Evolutionary conservation across 2,329 filamentous ascomycete genomes (phyloP).

Genomic region (Aspergillus ochraceus): DNA sequence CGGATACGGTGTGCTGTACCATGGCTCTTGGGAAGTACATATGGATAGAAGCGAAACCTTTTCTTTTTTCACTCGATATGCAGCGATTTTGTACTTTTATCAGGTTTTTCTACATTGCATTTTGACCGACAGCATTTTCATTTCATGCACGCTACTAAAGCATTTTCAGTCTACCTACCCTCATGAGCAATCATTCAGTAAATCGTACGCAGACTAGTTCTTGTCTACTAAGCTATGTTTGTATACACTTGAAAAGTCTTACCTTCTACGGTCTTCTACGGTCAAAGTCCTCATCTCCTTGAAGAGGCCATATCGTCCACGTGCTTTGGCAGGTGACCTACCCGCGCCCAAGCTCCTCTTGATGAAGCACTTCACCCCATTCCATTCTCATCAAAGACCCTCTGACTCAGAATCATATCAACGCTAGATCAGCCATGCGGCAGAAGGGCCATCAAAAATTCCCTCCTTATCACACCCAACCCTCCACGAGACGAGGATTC

Average conservation of each 20-base stretch:
- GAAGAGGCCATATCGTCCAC: not conserved
- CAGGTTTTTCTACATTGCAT: not conserved
- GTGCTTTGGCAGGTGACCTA: not conserved
- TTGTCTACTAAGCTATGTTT: not conserved
- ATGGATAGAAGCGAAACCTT: conserved; percentile 16
- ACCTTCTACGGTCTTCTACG: too few relatives aligned
- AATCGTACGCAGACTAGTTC: too few relatives aligned
- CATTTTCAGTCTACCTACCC: not conserved
- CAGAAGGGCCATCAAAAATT: conserved; percentile 7
- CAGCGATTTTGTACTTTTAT: conserved; percentile 4
- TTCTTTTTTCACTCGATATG: conserved; percentile 3
- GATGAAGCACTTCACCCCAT: not conserved
- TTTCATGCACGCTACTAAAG: not conserved
- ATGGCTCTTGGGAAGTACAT: conserved; percentile 16
- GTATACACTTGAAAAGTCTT: too few relatives aligned
- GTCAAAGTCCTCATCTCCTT: not conserved
- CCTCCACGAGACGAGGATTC: conserved; percentile 12
- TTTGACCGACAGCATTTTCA: not conserved
- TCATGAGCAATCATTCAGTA: not conserved
- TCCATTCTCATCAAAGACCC: not conserved
- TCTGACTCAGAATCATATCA: not conserved
- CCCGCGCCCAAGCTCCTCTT: not conserved
- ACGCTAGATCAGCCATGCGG: conserved; percentile 15
- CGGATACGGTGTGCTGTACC: conserved; percentile 8
- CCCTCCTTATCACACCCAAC: conserved; percentile 9